Percentiles rank a stretch among this genome's conserved stretches.
Conservation (phyloP, 768 basidiomycete genomes). For the Hericium erinaceus region DNA sequence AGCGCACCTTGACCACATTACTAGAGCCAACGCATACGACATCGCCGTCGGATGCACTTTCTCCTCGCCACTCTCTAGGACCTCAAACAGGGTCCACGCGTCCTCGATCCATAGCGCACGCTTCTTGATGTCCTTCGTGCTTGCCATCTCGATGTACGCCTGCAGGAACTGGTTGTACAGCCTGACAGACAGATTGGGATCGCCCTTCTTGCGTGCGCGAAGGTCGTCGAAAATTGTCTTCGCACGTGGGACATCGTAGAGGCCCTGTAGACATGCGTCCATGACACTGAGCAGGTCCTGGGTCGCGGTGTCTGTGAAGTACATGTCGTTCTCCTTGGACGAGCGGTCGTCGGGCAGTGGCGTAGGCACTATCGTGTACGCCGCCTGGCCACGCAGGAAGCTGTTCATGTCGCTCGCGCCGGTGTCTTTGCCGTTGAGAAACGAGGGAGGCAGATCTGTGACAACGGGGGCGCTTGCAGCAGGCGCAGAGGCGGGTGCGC, state of each 20-base stretch:
- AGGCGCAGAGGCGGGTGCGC: constrained; percentile 39
- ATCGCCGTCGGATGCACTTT: constrained; percentile 39
- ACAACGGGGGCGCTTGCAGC: constrained; percentile 25
- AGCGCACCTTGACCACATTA: constrained; percentile 44
- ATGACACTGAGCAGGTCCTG: constrained; percentile 71
- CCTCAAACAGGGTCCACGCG: constrained; percentile 49
- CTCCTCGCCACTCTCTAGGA: constrained; percentile 42
- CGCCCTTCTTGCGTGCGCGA: constrained; percentile 30
- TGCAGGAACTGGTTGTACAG: constrained; percentile 60
- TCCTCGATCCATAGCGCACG: constrained; percentile 51
- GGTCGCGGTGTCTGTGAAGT: constrained; percentile 56
- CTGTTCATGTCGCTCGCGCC: constrained; percentile 31
- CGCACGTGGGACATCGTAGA: constrained; percentile 72
- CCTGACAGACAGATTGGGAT: constrained; percentile 36
- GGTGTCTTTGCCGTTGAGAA: constrained; percentile 24
- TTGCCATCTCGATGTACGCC: constrained; percentile 55
- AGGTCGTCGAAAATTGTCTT: constrained; percentile 62
- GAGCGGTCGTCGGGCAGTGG: constrained; percentile 46
- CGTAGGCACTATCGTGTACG: constrained; percentile 55
- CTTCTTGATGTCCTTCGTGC: constrained; percentile 32
- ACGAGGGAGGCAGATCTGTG: constrained; percentile 25
- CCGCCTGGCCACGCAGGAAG: constrained; percentile 39
- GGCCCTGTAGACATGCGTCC: constrained; percentile 71
- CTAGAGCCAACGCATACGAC: constrained; percentile 65
- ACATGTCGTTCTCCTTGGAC: constrained; percentile 34